Percentiles rank a stretch among this genome's conserved stretches.
phyloP scores from a whole-genome alignment of 345 rosid genomes.

The Cardiospermum halicacabum region DNA sequence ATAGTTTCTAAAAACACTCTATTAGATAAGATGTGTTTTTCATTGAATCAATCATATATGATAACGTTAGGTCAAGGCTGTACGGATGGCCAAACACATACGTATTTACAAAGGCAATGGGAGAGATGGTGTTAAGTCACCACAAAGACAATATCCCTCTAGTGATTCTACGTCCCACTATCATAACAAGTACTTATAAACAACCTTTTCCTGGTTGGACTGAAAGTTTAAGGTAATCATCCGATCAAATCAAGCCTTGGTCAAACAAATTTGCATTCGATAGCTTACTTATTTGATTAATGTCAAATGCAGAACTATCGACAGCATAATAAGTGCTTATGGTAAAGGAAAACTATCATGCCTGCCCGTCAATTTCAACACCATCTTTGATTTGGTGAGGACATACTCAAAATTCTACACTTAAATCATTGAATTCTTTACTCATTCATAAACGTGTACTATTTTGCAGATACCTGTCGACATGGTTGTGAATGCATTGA shows the following conservation, averaged over 20 bases:
- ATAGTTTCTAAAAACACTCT: too few species aligned
- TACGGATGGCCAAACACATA: constrained; percentile 82
- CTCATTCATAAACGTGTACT: too few species aligned
- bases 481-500: constrained; percentile 17
- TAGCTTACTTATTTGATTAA: not conserved
- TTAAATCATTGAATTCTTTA: not conserved
- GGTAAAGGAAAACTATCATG: constrained; percentile 46
- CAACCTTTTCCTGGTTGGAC: constrained; percentile 85
- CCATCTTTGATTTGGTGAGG: constrained; percentile 48
- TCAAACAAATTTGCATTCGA: not conserved
- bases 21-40: too few species aligned
- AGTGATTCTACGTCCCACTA: constrained; percentile 56
- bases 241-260: not conserved
- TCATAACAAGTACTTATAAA: constrained; percentile 54
- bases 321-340: constrained; percentile 35
- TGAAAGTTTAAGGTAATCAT: constrained; percentile 56
- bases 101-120: constrained; percentile 85
- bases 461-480: constrained; percentile 18
- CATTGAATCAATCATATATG: not conserved
- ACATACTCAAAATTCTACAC: too few species aligned
- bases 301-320: constrained; percentile 45
- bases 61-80: constrained; percentile 47
- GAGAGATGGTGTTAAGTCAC: constrained; percentile 54
- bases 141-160: constrained; percentile 47
- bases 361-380: constrained; percentile 31